Percentiles rank a stretch among this genome's conserved stretches.
Conservation (phyloP, 2,329 filamentous ascomycete genomes). For the Aspergillus spinulosporus region DNA sequence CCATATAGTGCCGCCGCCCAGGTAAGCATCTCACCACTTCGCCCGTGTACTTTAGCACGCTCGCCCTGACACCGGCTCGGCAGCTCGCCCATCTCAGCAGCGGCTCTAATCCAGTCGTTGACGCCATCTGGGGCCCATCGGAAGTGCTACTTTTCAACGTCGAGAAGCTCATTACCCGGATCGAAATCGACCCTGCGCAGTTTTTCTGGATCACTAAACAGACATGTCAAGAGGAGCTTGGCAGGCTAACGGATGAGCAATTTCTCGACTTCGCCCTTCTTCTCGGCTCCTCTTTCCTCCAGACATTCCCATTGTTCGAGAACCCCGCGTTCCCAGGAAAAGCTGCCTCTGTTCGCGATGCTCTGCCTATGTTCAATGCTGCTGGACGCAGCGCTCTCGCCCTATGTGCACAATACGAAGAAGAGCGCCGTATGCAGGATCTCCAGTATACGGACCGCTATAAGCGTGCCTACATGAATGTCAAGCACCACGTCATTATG, state of each 20-base stretch:
- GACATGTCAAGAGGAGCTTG: conserved; percentile 68
- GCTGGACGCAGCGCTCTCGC: conserved; percentile 67
- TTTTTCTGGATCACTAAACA: conserved; percentile 67
- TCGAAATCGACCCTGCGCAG: conserved; percentile 58
- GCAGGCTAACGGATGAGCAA: conserved; percentile 64
- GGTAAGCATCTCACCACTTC: conserved; percentile 51
- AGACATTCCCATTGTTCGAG: conserved; percentile 74
- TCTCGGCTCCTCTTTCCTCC: conserved; percentile 76
- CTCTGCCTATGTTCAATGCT: conserved; percentile 71
- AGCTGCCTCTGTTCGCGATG: conserved; percentile 66
- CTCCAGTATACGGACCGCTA: conserved; percentile 82
- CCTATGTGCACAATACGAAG: conserved; percentile 75
- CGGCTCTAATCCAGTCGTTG: conserved; percentile 65
- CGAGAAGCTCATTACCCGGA: conserved; percentile 66
- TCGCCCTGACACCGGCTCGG: conserved; percentile 8
- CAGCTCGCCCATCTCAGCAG: conserved; percentile 73
- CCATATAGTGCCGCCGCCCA: conserved; percentile 87
- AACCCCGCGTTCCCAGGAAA: conserved; percentile 59
- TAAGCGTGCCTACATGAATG: conserved; percentile 77
- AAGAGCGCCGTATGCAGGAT: conserved; percentile 71
- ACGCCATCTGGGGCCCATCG: conserved; percentile 78
- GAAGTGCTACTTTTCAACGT: conserved; percentile 85
- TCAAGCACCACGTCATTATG: conserved; percentile 85
- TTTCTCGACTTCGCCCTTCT: conserved; percentile 84
- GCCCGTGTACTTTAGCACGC: background rate